These are phyloP conservation scores for Bassia scoparia DNA, from an alignment of 148 eudicot species.

Conservation along the genomic window DNA sequence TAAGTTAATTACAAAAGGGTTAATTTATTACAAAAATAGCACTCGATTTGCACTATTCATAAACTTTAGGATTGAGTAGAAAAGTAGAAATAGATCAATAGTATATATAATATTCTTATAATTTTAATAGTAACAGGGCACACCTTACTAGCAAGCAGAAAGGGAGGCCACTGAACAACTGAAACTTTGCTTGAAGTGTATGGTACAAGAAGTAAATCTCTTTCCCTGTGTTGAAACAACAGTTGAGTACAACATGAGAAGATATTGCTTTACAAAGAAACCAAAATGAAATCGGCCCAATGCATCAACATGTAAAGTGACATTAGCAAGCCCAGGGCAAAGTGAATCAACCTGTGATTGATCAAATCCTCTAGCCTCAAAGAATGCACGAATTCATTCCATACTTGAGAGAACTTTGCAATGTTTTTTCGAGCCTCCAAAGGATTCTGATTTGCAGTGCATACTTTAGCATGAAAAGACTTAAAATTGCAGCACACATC, in stretches of 20 bases:
- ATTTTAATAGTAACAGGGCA: slow-evolving; percentile 13
- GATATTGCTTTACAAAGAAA: slow-evolving; percentile 3
- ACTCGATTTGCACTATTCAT: too few relatives aligned
- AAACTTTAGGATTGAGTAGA: too few relatives aligned
- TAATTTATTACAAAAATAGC: too few relatives aligned
- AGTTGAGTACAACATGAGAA: slow-evolving; percentile 15
- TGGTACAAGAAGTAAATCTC: slow-evolving; percentile 91
- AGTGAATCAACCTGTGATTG: slow-evolving; percentile 56
- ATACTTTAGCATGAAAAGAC: slow-evolving; percentile 4
- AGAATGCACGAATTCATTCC: slow-evolving; percentile 93
- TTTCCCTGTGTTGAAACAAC: slow-evolving; percentile 54
- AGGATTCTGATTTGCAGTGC: slow-evolving; percentile 39
- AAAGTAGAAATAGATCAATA: too few relatives aligned
- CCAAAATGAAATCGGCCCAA: background rate
- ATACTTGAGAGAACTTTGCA: slow-evolving; percentile 92
- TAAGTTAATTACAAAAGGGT: too few relatives aligned
- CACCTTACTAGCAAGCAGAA: slow-evolving; percentile 98
- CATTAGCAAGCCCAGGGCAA: slow-evolving; percentile 8
- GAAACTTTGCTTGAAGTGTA: slow-evolving; percentile 72
- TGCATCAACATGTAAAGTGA: background rate
- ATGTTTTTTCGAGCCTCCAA: slow-evolving; percentile 52
- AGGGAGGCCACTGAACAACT: slow-evolving; percentile 99
- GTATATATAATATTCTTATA: slow-evolving; percentile 10
- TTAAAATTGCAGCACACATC: background rate
- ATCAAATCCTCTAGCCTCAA: slow-evolving; percentile 89